Conservation (phyloP, 2,329 filamentous ascomycete species). For the Claviceps sp. region DNA sequence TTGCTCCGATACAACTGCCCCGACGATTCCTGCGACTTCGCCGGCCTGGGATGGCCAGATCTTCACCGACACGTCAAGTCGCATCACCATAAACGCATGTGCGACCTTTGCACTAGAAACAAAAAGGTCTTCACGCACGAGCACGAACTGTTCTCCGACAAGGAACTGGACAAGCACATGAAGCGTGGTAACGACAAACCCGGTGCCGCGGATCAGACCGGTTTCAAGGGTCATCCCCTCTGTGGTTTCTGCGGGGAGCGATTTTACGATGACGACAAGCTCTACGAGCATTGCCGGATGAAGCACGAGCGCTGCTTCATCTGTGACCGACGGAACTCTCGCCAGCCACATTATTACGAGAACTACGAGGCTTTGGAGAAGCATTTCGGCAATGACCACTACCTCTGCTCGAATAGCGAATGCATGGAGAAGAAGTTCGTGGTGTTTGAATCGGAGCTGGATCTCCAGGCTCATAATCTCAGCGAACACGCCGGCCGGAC, state of each 20-base stretch:
- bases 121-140: slow-evolving; percentile 99
- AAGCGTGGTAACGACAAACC: slow-evolving; percentile 81
- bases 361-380: slow-evolving; percentile 77
- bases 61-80: slow-evolving; percentile 64
- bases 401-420: slow-evolving; percentile 68
- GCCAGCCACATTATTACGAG: slow-evolving; percentile 78
- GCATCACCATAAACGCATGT: slow-evolving; percentile 78
- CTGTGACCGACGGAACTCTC: slow-evolving; percentile 59
- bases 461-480: slow-evolving; percentile 86
- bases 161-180: slow-evolving; percentile 78
- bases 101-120: slow-evolving; percentile 78
- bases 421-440: slow-evolving; percentile 97
- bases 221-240: slow-evolving; percentile 89
- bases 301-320: slow-evolving; percentile 93
- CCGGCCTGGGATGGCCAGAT: slow-evolving; percentile 53
- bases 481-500: slow-evolving; percentile 79
- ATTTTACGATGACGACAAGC: slow-evolving; percentile 92
- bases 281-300: slow-evolving; percentile 85
- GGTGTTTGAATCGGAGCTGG: slow-evolving; percentile 89
- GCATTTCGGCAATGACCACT: slow-evolving; percentile 83
- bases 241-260: slow-evolving; percentile 85
- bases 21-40: slow-evolving; percentile 64
- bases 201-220: slow-evolving; percentile 80
- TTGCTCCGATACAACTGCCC: slow-evolving; percentile 92
- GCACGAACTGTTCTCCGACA: slow-evolving; percentile 76